A percentile compares a stretch with the other conserved stretches of the same genome.
phyloP scores from a whole-genome alignment of 2,329 filamentous ascomycete genomes.

The Acrocalymma vagum region DNA sequence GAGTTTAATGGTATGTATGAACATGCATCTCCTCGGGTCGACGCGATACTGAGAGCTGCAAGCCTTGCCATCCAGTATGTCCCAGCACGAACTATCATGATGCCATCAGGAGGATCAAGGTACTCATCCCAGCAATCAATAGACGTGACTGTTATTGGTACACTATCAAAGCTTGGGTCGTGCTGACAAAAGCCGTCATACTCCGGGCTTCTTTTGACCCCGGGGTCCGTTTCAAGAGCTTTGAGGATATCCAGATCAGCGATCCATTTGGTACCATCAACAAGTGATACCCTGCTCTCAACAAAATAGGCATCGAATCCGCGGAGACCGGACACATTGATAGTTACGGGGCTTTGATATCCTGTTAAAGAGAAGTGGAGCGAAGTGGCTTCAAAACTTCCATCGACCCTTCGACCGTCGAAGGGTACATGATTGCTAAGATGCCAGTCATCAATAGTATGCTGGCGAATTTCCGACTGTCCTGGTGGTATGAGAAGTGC shows the following conservation, averaged over 20 bases:
- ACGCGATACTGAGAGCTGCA: neutral
- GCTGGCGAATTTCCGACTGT: neutral
- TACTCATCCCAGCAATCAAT: neutral
- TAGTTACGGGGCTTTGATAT: neutral
- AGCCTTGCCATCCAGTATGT: conserved; percentile 3
- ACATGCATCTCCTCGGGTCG: too few species aligned
- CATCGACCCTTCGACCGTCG: neutral
- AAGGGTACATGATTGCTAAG: neutral
- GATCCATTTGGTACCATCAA: too few species aligned
- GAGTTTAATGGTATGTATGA: too few species aligned
- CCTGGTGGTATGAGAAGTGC: neutral
- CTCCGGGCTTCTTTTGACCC: too few species aligned
- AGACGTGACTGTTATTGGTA: too few species aligned
- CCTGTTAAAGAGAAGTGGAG: conserved; percentile 5
- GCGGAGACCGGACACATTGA: too few species aligned
- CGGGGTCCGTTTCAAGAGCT: too few species aligned
- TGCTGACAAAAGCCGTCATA: too few species aligned
- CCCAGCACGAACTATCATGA: conserved; percentile 2
- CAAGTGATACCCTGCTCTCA: too few species aligned
- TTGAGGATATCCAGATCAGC: too few species aligned
- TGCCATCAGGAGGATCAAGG: neutral
- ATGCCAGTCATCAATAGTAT: neutral
- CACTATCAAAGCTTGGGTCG: too few species aligned
- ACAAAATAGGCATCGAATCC: too few species aligned
- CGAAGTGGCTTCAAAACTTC: conserved; percentile 1